Base-by-base conservation (phyloP, 345 rosid species). In the Hibiscus trionum region DNA sequence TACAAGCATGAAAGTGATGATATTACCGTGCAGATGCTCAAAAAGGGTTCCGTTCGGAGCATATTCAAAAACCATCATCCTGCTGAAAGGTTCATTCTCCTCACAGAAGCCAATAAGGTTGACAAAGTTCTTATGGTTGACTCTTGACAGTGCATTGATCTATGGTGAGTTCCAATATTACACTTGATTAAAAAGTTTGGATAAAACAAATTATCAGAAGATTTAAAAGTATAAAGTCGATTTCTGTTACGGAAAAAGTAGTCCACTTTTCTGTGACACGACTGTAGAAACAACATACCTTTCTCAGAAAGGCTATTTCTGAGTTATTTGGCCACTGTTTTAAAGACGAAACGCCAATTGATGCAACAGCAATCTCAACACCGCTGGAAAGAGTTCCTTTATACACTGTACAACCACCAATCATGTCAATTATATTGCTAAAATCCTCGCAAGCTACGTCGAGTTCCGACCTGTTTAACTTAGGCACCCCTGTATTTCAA, bases 31-130 rank as follows among this genome's bases (percentile, higher is more conserved):
- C 73, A 96, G 79, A 85, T 91, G 98, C 82, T 96, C 99, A 58
- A 78, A 89, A 70, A 96, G 88, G 46, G 78, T 77, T 73, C 97
- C 98, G 72, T 93, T 96, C 11, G 97, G 99, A 77, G 96, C 97
- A 76, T 93, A 91, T 87, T 96, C 98, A 56, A 93, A 96, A 76
- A 96, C 98, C 97, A 96, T 93, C 98, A 96, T 91, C 79, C 98
- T 83, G 64, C 75, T 84, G 80, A 96, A 96, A 8, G 97, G 99
- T 74, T 88, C 90, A 47, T 90, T 80, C 81, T 96, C 99, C 80
- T 89, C 96, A 27, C 90, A 91, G 66, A 72, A 91, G 55, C 98
- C 98, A 72, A 91, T 86, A 42, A 93, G 93, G 77, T 96, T 93
- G 66, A 90, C 89, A 74, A 91, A 96, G 87, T 93, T 96, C 86